Percentiles rank a stretch among this genome's conserved stretches.
phyloP scores from a whole-genome alignment of 2,329 filamentous ascomycete species.

The Cytospora schulzeri region DNA sequence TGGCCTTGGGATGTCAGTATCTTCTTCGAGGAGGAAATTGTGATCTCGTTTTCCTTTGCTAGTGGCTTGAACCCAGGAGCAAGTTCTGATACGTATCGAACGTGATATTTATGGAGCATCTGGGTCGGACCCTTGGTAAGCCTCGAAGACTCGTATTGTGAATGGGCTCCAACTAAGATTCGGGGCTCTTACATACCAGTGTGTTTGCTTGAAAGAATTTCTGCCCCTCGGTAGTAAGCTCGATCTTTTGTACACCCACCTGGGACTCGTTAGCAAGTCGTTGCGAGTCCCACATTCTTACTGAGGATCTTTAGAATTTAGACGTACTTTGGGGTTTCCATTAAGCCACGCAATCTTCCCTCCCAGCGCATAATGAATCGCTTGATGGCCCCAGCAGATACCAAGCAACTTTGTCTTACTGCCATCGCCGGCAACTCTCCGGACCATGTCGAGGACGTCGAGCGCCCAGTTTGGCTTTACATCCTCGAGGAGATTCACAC shows the following conservation, averaged over 20 bases:
- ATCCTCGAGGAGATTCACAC: not conserved
- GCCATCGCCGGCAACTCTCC: not conserved
- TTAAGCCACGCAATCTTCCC: not conserved
- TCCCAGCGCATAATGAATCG: not conserved
- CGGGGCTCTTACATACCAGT: not conserved
- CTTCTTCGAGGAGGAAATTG: not conserved
- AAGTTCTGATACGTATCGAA: constrained; percentile 1
- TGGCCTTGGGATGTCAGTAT: constrained; percentile 6
- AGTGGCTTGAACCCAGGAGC: not conserved
- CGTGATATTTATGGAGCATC: not conserved
- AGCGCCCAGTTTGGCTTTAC: not conserved
- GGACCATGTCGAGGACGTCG: not conserved
- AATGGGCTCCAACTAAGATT: not conserved
- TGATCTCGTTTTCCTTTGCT: not conserved
- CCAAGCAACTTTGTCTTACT: not conserved
- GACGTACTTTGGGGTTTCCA: not conserved
- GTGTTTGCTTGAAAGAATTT: not conserved
- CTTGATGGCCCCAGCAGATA: constrained; percentile 11
- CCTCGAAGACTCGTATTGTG: not conserved
- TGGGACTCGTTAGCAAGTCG: not conserved
- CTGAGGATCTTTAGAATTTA: too few relatives aligned
- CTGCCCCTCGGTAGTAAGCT: not conserved
- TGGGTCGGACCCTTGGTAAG: not conserved
- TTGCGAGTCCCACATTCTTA: too few relatives aligned
- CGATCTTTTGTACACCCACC: constrained; percentile 1